Base-by-base conservation (phyloP, 306 rosid genomes). In the Hylodesmum podocarpum region DNA sequence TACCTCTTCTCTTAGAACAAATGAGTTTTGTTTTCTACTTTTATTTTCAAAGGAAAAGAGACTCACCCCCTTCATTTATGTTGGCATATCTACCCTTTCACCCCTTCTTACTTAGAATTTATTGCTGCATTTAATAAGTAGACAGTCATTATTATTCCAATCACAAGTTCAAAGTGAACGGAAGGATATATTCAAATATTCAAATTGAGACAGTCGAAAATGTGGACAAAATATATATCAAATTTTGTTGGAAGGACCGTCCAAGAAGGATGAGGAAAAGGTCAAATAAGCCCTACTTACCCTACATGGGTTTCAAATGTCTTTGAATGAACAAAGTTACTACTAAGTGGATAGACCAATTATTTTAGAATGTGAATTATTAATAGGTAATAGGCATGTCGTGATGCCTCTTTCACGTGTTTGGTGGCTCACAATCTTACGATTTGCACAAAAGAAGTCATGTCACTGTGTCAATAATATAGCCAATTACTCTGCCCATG, bases 101-200 rank as follows among this genome's bases (percentile, higher is more conserved):
- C 78, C 76, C 54, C 72, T 73, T 63, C 70, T 58, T 57, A 7
- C 76, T 72, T 25, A 3, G 75, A 72, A 86, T 89, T 89, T 86
- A 88, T 80, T 83, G 66, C 81, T 59, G 64, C 62, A 49, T 80
- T 87, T 61, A 80, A 80, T 78, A 83, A 66, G 46, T 57, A 34
- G 80, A 58, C 87, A 58, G 59, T 66, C 33, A 51, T 14, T 82
- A 79, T 70, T 68, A 68, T 83, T 66, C 82, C 53, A 16, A 39
- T 86, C 89, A 84, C 79, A 80, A 75, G 66, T 21, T 74, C 54
- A 55, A 83, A 83, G 68, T 79, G 84, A 79, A 62, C 41, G 57
- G 59, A 24, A 24, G 62, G 47, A 27, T 71, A 3, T 55, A 80
- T 66, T 74, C 59, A 82, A 84, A 78, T 39, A 72, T 80, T 78